Conservation (phyloP, 1,284 basidiomycete species). For the Ganoderma sp. region DNA sequence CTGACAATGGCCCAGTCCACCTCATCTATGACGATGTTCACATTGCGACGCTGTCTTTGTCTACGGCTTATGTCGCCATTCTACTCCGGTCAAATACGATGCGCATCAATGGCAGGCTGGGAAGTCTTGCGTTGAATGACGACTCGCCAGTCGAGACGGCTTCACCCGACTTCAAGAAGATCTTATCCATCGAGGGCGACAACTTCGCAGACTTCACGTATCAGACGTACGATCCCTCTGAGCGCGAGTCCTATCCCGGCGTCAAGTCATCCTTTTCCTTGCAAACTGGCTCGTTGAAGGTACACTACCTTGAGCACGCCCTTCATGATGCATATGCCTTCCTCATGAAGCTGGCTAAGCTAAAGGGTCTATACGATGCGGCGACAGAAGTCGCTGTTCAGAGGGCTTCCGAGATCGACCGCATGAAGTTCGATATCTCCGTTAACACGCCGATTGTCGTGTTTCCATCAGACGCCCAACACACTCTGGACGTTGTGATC, state of each 20-base stretch:
- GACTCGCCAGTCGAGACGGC: constrained; percentile 65
- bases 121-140: constrained; percentile 86
- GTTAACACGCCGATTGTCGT: constrained; percentile 94
- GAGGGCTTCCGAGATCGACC: constrained; percentile 85
- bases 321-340: constrained; percentile 88
- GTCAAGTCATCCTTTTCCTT: constrained; percentile 89
- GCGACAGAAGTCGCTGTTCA: constrained; percentile 93
- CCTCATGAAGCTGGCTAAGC: constrained; percentile 84
- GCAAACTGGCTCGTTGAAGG: constrained; percentile 88
- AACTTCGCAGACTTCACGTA: constrained; percentile 96
- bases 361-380: constrained; percentile 96
- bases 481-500: constrained; percentile 73
- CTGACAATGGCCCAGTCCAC: constrained; percentile 58
- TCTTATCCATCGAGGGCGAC: constrained; percentile 94
- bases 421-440: constrained; percentile 91
- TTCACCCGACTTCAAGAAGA: constrained; percentile 80
- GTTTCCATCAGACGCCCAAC: constrained; percentile 77
- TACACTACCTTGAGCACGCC: constrained; percentile 90
- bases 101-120: constrained; percentile 84
- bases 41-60: constrained; percentile 89
- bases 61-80: constrained; percentile 89
- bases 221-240: constrained; percentile 86
- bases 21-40: constrained; percentile 78
- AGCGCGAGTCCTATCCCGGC: constrained; percentile 69
- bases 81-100: constrained; percentile 80